Evolutionary conservation across 2,329 filamentous ascomycete genomes (phyloP).

Genomic region (Botrytis pseudocinerea): DNA sequence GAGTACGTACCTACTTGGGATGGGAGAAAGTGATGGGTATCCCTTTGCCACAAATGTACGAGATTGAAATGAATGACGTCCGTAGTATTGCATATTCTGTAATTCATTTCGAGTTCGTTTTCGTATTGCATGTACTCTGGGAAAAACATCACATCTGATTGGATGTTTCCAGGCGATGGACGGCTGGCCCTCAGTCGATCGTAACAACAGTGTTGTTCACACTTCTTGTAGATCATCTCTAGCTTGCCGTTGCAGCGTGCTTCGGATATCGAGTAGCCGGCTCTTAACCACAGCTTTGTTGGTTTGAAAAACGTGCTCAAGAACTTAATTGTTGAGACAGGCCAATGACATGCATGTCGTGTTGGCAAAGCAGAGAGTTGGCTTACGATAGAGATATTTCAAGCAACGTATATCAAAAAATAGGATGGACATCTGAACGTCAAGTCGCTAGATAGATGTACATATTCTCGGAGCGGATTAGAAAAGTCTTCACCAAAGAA

Average conservation of each 20-base stretch:
- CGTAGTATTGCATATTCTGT: not conserved
- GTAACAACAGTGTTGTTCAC: not conserved
- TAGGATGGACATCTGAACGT: not conserved
- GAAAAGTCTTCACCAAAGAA: not conserved
- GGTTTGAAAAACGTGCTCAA: not conserved
- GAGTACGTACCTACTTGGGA: not conserved
- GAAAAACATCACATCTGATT: not conserved
- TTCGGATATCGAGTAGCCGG: constrained; percentile 11
- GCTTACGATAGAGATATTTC: not conserved
- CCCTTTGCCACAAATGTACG: not conserved
- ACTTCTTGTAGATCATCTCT: not conserved
- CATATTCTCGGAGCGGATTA: not conserved
- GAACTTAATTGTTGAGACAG: not conserved
- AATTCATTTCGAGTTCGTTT: constrained; percentile 12
- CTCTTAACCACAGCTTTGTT: not conserved
- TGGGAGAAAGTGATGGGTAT: not conserved
- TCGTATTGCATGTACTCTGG: constrained; percentile 12
- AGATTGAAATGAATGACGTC: not conserved
- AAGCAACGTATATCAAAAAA: not conserved
- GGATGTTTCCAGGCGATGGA: not conserved
- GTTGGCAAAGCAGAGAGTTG: not conserved
- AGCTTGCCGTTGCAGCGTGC: not conserved
- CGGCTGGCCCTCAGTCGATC: too few species aligned
- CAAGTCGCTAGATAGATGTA: not conserved
- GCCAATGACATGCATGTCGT: not conserved